These are phyloP conservation scores for Ogataea henricii DNA, from an alignment of 805 yeast genomes.

Conservation along the genomic window DNA sequence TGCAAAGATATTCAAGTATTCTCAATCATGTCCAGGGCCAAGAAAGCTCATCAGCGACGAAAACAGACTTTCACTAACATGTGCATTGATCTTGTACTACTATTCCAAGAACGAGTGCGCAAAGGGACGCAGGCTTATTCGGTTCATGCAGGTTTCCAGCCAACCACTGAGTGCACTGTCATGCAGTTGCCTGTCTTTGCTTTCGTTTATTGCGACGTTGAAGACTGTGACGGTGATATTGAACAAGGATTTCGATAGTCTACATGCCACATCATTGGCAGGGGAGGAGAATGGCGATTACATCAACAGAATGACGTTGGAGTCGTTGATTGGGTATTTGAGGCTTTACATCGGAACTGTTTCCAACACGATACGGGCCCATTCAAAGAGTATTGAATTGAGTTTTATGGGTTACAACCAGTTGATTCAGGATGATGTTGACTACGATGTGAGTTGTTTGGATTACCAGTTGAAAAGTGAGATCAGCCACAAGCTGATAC, in stretches of 20 bases:
- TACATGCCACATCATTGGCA: conserved; percentile 7
- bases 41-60: conserved; percentile 29
- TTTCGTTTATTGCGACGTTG: conserved; percentile 32
- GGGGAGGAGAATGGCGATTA: conserved; percentile 4
- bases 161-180: conserved; percentile 1
- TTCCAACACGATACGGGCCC: conserved; percentile 4
- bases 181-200: conserved; percentile 29
- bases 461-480: conserved; percentile 34
- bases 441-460: conserved; percentile 26
- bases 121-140: conserved; percentile 28
- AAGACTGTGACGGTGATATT: conserved; percentile 26
- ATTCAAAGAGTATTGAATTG: background rate
- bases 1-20: conserved; percentile 18
- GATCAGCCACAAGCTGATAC: conserved; percentile 31
- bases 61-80: conserved; percentile 33
- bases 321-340: conserved; percentile 25
- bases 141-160: conserved; percentile 26
- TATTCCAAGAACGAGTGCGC: conserved; percentile 22
- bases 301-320: conserved; percentile 21
- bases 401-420: background rate
- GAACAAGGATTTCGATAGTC: conserved; percentile 21
- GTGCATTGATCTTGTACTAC: conserved; percentile 33
- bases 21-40: conserved; percentile 15
- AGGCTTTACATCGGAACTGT: conserved; percentile 28
- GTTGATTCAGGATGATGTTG: conserved; percentile 13